Evolutionary conservation across 345 rosid species (phyloP).

Genomic region (Pelargonium nanum): DNA sequence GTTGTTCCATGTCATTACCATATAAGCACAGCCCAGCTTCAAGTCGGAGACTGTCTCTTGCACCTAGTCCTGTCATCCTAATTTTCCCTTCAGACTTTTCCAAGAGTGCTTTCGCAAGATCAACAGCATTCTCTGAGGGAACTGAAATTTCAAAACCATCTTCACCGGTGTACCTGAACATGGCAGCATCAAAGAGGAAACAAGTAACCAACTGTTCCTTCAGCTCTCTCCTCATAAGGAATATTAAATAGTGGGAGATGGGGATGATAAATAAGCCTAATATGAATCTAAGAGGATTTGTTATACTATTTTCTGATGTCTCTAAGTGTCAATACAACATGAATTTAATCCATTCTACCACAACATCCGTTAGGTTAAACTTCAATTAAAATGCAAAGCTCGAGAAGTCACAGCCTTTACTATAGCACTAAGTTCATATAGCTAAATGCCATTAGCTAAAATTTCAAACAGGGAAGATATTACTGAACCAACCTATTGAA

Average conservation of each 20-base stretch:
- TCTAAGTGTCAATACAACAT: too few species aligned
- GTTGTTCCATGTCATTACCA: constrained; percentile 97
- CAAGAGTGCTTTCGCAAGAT: constrained; percentile 81
- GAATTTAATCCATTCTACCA: too few species aligned
- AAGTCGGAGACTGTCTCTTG: constrained; percentile 90
- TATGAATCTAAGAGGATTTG: too few species aligned
- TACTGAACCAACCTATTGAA: background rate
- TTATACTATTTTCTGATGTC: too few species aligned
- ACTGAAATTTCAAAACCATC: constrained; percentile 98
- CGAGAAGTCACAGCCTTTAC: background rate
- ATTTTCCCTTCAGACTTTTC: constrained; percentile 90
- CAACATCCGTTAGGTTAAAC: too few species aligned
- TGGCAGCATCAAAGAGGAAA: constrained; percentile 4
- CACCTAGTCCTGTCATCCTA: constrained; percentile 87
- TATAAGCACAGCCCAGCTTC: constrained; percentile 90
- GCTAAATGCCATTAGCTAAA: background rate
- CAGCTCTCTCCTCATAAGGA: too few species aligned
- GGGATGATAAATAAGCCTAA: too few species aligned
- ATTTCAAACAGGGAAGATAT: background rate
- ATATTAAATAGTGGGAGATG: too few species aligned
- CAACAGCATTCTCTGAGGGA: constrained; percentile 72
- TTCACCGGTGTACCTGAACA: constrained; percentile 81
- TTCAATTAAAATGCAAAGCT: too few species aligned
- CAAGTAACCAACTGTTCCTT: constrained; percentile 4
- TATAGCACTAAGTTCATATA: background rate